Evolutionary conservation across 2,329 filamentous ascomycete species (phyloP), one percentile per base, ranked within the genome.

Genomic region (Pseudogymnoascus sp.): DNA sequence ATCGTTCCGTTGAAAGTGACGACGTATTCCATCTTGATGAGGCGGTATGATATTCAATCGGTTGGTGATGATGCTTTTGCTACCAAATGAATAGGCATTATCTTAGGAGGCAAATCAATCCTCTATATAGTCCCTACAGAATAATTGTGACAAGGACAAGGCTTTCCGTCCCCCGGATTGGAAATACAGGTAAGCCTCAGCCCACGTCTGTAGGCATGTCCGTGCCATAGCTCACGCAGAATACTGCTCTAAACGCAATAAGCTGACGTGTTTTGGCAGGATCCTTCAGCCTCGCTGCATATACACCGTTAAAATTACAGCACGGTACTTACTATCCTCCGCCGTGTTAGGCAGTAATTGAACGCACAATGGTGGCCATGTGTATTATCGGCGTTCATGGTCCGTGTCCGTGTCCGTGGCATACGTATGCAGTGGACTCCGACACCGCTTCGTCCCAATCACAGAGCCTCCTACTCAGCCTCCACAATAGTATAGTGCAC

Each of bases 161-260:
- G 50, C 28, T 2, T 33, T 56, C 50, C 50, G 50, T 33, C 16
- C n/a, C 50, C n/a, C 7, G n/a, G n/a, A 2, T 33, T 31, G 28
- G 28, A 56, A 33, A 33, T 56, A 56, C n/a, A 56, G 28, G 50
- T 56, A 56, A 56, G 50, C 50, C 50, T 56, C 28, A 56, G 50
- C 50, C 50, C 50, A 19, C 26, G n/a, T 19, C 46, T 8, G 4
- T 19, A 31, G 10, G 2, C n/a, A 56, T 31, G 46, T 7, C 28
- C 28, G n/a, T 56, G 28, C 50, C 50, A 56, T 56, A 19, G 28
- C 50, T 33, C 10, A 33, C 50, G 26, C 50, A 33, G 4, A 33
- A 56, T 33, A 19, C 28, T 56, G 5, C 50, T 31, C 5, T 4
- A 16, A 56, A 33, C 10, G 50, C n/a, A 11, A 33, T 33, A 12